Evolutionary conservation across 306 rosid species (phyloP).

Genomic region (Vigna unguiculata): DNA sequence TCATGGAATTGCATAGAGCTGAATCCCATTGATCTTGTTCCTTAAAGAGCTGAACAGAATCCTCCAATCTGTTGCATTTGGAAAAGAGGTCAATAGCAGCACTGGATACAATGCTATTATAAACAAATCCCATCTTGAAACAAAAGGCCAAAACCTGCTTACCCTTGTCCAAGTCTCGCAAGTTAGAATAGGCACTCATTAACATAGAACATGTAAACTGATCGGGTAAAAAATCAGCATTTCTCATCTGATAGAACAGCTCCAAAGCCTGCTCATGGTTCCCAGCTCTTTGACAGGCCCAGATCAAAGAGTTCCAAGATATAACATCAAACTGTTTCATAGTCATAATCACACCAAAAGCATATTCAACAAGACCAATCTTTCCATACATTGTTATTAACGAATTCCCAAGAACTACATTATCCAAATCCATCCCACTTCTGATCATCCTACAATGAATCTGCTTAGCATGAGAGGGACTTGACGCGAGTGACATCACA

Average conservation of each 20-base stretch:
- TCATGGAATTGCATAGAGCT: slow-evolving; percentile 76
- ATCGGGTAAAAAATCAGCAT: slow-evolving; percentile 58
- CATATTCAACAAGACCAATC: slow-evolving; percentile 65
- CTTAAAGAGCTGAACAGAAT: slow-evolving; percentile 63
- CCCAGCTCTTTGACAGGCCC: slow-evolving; percentile 70
- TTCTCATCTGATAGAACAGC: slow-evolving; percentile 65
- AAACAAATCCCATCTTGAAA: slow-evolving; percentile 77
- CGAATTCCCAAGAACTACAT: slow-evolving; percentile 78
- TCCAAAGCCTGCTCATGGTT: slow-evolving; percentile 61
- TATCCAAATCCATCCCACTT: slow-evolving; percentile 57
- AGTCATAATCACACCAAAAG: slow-evolving; percentile 59
- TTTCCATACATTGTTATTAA: slow-evolving; percentile 79
- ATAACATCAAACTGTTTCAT: slow-evolving; percentile 71
- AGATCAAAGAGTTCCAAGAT: slow-evolving; percentile 86
- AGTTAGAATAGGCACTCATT: slow-evolving; percentile 66
- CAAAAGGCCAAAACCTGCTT: slow-evolving; percentile 73
- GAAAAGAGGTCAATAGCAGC: slow-evolving; percentile 88
- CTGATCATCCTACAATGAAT: slow-evolving; percentile 70
- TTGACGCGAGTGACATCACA: slow-evolving; percentile 53
- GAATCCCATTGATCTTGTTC: slow-evolving; percentile 67
- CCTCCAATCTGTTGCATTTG: slow-evolving; percentile 85
- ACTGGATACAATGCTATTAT: slow-evolving; percentile 75
- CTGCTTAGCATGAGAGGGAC: slow-evolving; percentile 65
- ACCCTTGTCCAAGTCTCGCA: slow-evolving; percentile 79
- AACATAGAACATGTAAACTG: slow-evolving; percentile 71